Conservation (phyloP, 78 protist species). For the Neovahlkampfia damariscottae region DNA sequence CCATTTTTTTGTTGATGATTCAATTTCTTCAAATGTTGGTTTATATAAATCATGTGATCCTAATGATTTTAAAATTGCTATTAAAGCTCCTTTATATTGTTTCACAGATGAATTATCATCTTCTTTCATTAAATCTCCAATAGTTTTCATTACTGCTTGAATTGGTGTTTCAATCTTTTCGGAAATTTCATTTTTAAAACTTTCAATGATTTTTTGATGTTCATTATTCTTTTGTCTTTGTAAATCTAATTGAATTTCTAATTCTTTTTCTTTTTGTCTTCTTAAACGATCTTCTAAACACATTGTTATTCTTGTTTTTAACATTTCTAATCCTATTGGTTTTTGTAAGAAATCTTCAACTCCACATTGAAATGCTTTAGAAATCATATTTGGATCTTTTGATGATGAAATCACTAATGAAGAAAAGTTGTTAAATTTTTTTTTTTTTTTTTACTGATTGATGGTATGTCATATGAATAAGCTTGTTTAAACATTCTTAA, state of each 20-base stretch:
- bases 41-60: neutral
- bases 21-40: neutral
- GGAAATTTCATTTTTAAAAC: neutral
- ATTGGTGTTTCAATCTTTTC: slow-evolving; percentile 8
- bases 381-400: slow-evolving; percentile 2
- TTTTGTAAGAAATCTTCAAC: slow-evolving; percentile 6
- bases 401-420: neutral
- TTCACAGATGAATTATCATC: neutral
- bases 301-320: neutral
- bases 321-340: neutral
- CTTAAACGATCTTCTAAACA: neutral
- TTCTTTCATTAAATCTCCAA: neutral
- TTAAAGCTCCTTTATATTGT: neutral
- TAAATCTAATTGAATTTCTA: neutral
- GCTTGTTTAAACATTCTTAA: neutral
- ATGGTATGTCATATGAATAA: no score
- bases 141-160: neutral
- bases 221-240: neutral
- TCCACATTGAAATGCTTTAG: neutral
- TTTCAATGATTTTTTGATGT: neutral
- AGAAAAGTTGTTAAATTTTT: neutral
- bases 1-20: neutral
- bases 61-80: neutral
- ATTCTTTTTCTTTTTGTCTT: neutral
- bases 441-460: no score